Conservation (phyloP, 1,139 yeast species). For the Blastobotrys arbuscula region DNA sequence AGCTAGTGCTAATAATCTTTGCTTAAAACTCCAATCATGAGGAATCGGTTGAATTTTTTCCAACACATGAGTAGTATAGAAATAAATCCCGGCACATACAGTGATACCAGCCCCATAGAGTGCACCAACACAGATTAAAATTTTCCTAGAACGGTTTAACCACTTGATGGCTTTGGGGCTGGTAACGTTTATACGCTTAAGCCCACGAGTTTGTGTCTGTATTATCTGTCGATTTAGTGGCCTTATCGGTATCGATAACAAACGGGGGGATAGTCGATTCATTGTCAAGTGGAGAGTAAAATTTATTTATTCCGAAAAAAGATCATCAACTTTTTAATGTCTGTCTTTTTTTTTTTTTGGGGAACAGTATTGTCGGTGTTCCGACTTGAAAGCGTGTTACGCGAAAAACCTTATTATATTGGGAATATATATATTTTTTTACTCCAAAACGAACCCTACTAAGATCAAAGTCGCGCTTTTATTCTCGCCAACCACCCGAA, state of each 20-base stretch:
- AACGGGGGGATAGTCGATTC: too few relatives aligned
- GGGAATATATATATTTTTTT: too few relatives aligned
- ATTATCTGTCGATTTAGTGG: too few relatives aligned
- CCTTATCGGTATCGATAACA: too few relatives aligned
- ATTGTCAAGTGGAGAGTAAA: too few relatives aligned
- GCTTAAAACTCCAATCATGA: constrained; percentile 29
- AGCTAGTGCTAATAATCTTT: constrained; percentile 26
- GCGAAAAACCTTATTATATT: background rate
- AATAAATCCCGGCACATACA: constrained; percentile 23
- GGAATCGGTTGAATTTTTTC: constrained; percentile 30
- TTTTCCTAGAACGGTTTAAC: constrained; percentile 13
- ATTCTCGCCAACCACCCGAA: background rate
- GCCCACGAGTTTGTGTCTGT: background rate
- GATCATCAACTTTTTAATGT: background rate
- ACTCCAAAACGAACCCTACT: too few relatives aligned
- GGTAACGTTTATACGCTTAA: constrained; percentile 12
- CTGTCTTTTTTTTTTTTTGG: background rate
- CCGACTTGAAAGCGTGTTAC: too few relatives aligned
- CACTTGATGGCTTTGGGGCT: constrained; percentile 16
- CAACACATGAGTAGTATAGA: constrained; percentile 20
- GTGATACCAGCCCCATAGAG: constrained; percentile 25
- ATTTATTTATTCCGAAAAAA: too few relatives aligned
- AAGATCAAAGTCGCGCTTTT: background rate
- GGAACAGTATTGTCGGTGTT: too few relatives aligned
- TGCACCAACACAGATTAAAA: constrained; percentile 15